A percentile compares a stretch with the other conserved stretches of the same genome.
phyloP scores from a whole-genome alignment of 345 rosid species.

The Eucalyptus caleyi region DNA sequence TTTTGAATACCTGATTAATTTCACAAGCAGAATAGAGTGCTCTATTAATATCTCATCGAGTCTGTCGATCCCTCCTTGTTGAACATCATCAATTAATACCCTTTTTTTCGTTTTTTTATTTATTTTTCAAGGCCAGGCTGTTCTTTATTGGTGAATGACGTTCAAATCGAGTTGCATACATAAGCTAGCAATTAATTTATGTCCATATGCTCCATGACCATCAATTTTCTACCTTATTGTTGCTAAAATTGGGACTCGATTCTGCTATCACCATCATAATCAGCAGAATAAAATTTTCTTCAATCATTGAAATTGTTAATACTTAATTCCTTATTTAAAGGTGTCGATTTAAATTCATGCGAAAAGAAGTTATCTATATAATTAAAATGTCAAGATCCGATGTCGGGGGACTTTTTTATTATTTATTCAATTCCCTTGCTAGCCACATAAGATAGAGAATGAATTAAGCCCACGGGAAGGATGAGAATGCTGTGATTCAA shows the following conservation, averaged over 20 bases:
- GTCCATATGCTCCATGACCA: neutral
- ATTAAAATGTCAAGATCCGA: neutral
- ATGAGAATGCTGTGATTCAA: neutral
- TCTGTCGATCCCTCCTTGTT: neutral
- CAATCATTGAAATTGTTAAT: neutral
- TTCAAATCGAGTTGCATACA: neutral
- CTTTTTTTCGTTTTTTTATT: neutral
- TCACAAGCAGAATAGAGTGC: neutral
- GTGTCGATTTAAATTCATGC: neutral
- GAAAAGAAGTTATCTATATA: accelerated
- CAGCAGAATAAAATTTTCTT: neutral
- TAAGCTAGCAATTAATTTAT: neutral
- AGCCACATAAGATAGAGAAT: neutral
- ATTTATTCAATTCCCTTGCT: neutral
- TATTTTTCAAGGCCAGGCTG: neutral
- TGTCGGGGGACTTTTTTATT: neutral
- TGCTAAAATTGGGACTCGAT: neutral
- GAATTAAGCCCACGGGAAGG: neutral
- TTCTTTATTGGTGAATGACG: neutral
- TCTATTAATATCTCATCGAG: neutral
- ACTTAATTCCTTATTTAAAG: neutral
- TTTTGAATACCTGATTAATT: neutral
- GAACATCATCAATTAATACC: too few species aligned
- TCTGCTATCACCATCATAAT: neutral
- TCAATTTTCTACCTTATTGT: neutral